phyloP scores from a whole-genome alignment of 2,329 filamentous ascomycete genomes.

The Alternaria panax region DNA sequence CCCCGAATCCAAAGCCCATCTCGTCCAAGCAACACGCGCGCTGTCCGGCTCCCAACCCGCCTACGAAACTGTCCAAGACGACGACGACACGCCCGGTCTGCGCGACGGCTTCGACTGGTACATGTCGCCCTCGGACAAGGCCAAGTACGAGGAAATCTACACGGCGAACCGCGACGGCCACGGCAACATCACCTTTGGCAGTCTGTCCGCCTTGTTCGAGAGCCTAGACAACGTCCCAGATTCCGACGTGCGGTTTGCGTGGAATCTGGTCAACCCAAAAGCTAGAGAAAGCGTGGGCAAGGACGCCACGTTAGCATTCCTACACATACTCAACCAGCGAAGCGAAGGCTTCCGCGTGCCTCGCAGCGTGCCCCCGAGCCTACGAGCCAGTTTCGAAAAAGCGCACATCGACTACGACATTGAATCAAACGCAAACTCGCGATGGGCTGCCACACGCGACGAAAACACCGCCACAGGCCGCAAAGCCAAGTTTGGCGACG shows the following conservation, averaged over 20 bases:
- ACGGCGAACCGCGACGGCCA: conserved; percentile 87
- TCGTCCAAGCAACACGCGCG: conserved; percentile 51
- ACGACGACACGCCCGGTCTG: conserved; percentile 81
- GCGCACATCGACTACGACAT: conserved; percentile 97
- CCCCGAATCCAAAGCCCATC: conserved; percentile 73
- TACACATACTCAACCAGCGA: conserved; percentile 95
- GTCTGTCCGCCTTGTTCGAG: conserved; percentile 84
- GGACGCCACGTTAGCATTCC: conserved; percentile 90
- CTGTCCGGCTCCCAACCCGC: conserved; percentile 79
- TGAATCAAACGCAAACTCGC: conserved; percentile 76
- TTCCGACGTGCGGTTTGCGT: conserved; percentile 85
- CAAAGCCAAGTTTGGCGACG: conserved; percentile 97
- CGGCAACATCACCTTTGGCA: conserved; percentile 76
- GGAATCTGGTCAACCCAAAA: conserved; percentile 97
- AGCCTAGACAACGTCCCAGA: conserved; percentile 70
- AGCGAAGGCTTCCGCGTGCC: conserved; percentile 96
- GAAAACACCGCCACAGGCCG: conserved; percentile 83
- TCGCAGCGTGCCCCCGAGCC: conserved; percentile 86
- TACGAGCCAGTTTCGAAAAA: conserved; percentile 90
- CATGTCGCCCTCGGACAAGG: conserved; percentile 89
- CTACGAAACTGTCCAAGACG: conserved; percentile 81
- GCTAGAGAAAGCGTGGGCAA: conserved; percentile 85
- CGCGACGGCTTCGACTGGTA: conserved; percentile 99
- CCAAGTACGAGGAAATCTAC: conserved; percentile 98
- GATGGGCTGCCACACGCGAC: conserved; percentile 81